These are phyloP conservation scores for Phytophthora uliginosa DNA, from an alignment of 352 stramenopile species.

Conservation along the genomic window DNA sequence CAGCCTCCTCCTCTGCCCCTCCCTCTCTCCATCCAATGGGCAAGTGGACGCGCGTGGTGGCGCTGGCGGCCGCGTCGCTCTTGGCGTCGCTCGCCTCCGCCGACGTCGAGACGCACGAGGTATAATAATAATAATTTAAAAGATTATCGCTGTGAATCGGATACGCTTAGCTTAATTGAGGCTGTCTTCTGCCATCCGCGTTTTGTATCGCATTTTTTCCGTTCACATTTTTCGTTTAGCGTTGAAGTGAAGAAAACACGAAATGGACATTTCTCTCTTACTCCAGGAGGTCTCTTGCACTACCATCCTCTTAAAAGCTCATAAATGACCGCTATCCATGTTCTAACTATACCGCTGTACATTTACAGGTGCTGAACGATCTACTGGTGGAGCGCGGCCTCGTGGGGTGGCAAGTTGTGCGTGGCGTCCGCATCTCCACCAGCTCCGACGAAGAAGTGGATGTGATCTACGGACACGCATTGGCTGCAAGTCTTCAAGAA, in stretches of 20 bases:
- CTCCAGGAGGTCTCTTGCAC: constrained; percentile 26
- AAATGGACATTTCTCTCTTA: constrained; percentile 27
- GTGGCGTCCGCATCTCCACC: constrained; percentile 20
- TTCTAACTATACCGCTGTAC: neutral
- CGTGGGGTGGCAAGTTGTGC: constrained; percentile 41
- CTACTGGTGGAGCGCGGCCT: constrained; percentile 49
- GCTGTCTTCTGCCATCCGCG: too few species aligned
- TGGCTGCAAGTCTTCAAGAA: constrained; percentile 43
- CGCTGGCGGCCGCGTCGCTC: constrained; percentile 27
- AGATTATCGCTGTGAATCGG: too few species aligned
- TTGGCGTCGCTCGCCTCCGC: constrained; percentile 23
- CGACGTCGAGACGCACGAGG: constrained; percentile 74
- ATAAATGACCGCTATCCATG: neutral
- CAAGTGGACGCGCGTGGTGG: constrained; percentile 32
- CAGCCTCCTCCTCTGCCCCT: neutral
- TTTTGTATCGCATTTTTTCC: too few species aligned
- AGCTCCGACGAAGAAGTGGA: constrained; percentile 31
- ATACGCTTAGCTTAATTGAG: too few species aligned
- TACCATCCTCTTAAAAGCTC: neutral
- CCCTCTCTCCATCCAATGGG: constrained; percentile 25
- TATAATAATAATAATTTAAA: too few species aligned
- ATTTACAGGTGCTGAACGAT: constrained; percentile 55
- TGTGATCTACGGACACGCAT: constrained; percentile 45
- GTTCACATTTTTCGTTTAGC: neutral
- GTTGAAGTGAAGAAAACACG: neutral